Percentiles rank a stretch among this genome's conserved stretches.
Evolutionary conservation across 2,329 filamentous ascomycete genomes (phyloP).

Genomic region (Hypoxylon sp.): DNA sequence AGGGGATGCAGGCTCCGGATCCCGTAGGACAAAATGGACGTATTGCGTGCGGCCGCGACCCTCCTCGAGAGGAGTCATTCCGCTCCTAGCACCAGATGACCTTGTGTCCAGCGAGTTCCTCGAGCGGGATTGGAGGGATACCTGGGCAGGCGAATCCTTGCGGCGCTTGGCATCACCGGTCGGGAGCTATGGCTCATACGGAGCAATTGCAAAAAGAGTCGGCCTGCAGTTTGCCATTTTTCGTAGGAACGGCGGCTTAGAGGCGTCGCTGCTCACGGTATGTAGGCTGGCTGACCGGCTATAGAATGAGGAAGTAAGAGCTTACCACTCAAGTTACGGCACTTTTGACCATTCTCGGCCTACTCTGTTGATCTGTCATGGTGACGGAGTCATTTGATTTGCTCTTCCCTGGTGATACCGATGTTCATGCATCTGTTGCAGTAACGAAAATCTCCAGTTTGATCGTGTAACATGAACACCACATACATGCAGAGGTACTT

Average conservation of each 20-base stretch:
- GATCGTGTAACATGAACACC: slow-evolving; percentile 23
- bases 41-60: slow-evolving; percentile 41
- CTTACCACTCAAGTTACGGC: slow-evolving; percentile 11
- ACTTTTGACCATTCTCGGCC: slow-evolving; percentile 18
- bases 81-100: slow-evolving; percentile 35
- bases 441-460: slow-evolving; percentile 23
- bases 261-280: slow-evolving; percentile 16
- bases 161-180: slow-evolving; percentile 31
- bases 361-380: slow-evolving; percentile 1
- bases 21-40: slow-evolving; percentile 34
- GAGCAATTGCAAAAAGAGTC: slow-evolving; percentile 29
- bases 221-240: slow-evolving; percentile 9
- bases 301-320: slow-evolving; percentile 16
- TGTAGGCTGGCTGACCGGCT: slow-evolving; percentile 20
- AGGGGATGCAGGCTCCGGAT: slow-evolving; percentile 40
- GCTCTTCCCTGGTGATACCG: slow-evolving; percentile 5
- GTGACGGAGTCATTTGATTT: slow-evolving; percentile 15
- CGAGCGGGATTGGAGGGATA: slow-evolving; percentile 32
- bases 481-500: too few species aligned
- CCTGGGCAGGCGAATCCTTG: slow-evolving; percentile 35
- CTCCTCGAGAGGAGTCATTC: slow-evolving; percentile 36
- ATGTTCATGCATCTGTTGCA: slow-evolving; percentile 35
- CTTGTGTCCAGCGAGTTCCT: slow-evolving; percentile 19
- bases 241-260: slow-evolving; percentile 10
- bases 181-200: slow-evolving; percentile 30